Evolutionary conservation across 1,139 yeast genomes (phyloP).

Genomic region (Meyerozyma guilliermondii): DNA sequence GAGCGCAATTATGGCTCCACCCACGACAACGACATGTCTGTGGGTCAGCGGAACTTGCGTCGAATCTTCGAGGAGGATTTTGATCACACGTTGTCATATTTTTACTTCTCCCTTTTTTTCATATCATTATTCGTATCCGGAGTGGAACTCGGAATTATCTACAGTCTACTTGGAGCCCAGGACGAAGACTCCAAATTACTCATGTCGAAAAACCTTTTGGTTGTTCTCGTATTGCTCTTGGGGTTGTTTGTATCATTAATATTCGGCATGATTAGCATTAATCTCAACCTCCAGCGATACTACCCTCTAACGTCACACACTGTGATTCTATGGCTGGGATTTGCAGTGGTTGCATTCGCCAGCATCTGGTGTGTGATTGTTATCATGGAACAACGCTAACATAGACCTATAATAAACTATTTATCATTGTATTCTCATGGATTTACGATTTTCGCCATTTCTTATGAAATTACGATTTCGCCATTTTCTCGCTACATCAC

Average conservation of each 20-base stretch:
- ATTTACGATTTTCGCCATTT: too few relatives aligned
- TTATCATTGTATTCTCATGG: too few relatives aligned
- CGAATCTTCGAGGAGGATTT: conserved; percentile 27
- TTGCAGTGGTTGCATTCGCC: conserved; percentile 22
- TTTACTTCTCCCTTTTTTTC: conserved; percentile 33
- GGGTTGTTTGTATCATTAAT: conserved; percentile 32
- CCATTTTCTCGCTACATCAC: too few relatives aligned
- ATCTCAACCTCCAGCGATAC: conserved; percentile 26
- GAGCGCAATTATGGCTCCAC: conserved; percentile 25
- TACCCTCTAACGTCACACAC: conserved; percentile 22
- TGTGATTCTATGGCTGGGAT: conserved; percentile 26
- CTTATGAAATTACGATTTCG: too few relatives aligned
- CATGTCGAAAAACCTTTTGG: conserved; percentile 28
- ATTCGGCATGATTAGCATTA: conserved; percentile 29
- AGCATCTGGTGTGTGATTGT: conserved; percentile 13
- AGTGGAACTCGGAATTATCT: conserved; percentile 40
- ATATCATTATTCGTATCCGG: conserved; percentile 37
- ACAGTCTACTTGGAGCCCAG: conserved; percentile 24
- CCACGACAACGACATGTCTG: conserved; percentile 20
- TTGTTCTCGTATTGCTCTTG: conserved; percentile 26
- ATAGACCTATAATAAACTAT: too few relatives aligned
- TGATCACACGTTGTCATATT: conserved; percentile 32
- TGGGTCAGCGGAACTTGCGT: conserved; percentile 9
- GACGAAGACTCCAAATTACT: conserved; percentile 20
- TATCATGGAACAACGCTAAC: not conserved